A percentile compares a stretch with the other conserved stretches of the same genome.
Conservation (phyloP, 345 rosid species). For the Eucalyptus pauciflora region DNA sequence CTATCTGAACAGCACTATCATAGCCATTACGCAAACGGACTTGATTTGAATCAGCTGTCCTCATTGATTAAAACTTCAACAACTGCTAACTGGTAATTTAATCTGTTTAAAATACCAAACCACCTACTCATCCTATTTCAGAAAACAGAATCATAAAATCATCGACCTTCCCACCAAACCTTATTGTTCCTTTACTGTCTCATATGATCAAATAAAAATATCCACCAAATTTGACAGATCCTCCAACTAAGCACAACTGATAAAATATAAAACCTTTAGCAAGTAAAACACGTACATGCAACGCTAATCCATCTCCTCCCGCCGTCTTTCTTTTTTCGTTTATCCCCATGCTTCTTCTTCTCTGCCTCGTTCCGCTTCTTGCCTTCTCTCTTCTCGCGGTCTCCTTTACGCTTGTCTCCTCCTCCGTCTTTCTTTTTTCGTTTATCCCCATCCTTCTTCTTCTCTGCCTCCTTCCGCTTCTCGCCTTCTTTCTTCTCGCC, state of each 20-base stretch:
- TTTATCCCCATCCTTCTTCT: not conserved
- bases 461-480: not conserved
- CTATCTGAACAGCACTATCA: not conserved
- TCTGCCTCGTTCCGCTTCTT: not conserved
- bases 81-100: not conserved
- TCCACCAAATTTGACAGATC: not conserved
- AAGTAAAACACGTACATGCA: not conserved
- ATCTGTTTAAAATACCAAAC: not conserved
- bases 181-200: not conserved
- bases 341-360: no score
- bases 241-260: not conserved
- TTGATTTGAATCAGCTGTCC: not conserved
- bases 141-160: not conserved
- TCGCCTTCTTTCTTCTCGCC: not conserved
- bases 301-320: not conserved
- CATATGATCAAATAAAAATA: not conserved
- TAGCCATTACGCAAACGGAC: not conserved
- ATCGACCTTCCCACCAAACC: not conserved
- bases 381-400: not conserved
- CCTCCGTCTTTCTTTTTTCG: not conserved
- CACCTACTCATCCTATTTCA: not conserved
- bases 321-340: accelerated
- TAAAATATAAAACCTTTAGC: not conserved
- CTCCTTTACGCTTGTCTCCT: not conserved
- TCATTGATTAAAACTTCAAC: not conserved